phyloP scores from a whole-genome alignment of 345 rosid genomes.

The Citropsis articulata region DNA sequence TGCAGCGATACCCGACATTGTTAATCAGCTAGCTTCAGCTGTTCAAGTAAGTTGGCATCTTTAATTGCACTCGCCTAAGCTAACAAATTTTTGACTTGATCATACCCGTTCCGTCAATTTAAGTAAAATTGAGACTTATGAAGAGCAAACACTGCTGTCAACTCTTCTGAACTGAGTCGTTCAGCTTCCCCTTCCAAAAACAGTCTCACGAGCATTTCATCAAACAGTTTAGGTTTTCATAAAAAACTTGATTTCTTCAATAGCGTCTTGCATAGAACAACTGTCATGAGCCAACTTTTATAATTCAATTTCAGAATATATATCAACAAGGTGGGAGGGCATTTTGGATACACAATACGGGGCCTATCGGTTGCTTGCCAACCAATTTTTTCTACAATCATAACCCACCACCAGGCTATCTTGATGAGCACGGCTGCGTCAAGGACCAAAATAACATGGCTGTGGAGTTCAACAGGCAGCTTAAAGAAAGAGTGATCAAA shows the following conservation, averaged over 20 bases:
- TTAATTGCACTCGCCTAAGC: background rate
- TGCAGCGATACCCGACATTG: slow-evolving; percentile 64
- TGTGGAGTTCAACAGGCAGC: slow-evolving; percentile 64
- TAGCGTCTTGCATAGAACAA: background rate
- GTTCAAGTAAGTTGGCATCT: slow-evolving; percentile 52
- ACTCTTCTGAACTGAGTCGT: background rate
- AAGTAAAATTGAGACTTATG: too few species aligned
- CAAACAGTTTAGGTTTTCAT: too few species aligned
- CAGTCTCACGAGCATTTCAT: background rate
- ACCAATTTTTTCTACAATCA: slow-evolving; percentile 65
- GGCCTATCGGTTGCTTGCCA: slow-evolving; percentile 87
- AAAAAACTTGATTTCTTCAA: too few species aligned
- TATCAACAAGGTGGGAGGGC: slow-evolving; percentile 56
- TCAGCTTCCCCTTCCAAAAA: background rate
- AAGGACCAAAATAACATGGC: slow-evolving; percentile 79
- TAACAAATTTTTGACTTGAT: background rate
- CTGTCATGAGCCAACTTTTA: background rate
- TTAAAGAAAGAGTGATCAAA: slow-evolving; percentile 54
- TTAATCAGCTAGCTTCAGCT: slow-evolving; percentile 77
- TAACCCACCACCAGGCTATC: slow-evolving; percentile 58
- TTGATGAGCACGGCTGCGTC: slow-evolving; percentile 70
- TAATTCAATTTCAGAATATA: slow-evolving; percentile 33
- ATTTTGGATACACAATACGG: slow-evolving; percentile 86
- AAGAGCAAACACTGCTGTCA: background rate
- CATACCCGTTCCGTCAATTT: background rate